Evolutionary conservation across 2,329 filamentous ascomycete genomes (phyloP).

Genomic region (Neonectria punicea): DNA sequence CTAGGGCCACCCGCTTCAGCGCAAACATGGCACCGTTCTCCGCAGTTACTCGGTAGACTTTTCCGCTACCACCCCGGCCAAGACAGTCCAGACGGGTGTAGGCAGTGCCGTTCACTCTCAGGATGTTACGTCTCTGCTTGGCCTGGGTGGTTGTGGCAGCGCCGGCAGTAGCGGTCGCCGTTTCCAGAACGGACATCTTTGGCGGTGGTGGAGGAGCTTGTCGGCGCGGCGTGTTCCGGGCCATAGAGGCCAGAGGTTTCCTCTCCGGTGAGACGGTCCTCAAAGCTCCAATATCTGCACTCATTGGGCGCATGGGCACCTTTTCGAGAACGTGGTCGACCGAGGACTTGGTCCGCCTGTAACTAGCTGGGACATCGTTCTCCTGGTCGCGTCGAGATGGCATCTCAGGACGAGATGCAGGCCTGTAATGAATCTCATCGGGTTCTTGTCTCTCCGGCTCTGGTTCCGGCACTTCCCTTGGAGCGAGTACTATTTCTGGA

Average conservation of each 20-base stretch:
- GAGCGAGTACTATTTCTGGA: background rate
- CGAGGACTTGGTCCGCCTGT: constrained; percentile 70
- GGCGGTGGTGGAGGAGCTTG: constrained; percentile 85
- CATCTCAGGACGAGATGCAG: constrained; percentile 59
- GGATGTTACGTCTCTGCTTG: constrained; percentile 81
- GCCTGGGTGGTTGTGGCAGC: constrained; percentile 79
- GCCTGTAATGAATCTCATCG: constrained; percentile 60
- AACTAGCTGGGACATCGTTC: constrained; percentile 79
- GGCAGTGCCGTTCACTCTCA: constrained; percentile 89
- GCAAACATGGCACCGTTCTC: constrained; percentile 97
- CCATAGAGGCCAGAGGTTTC: constrained; percentile 64
- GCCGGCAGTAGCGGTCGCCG: constrained; percentile 85
- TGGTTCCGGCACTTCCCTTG: background rate
- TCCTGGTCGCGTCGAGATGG: constrained; percentile 81
- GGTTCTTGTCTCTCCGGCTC: constrained; percentile 48
- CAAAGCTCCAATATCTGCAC: constrained; percentile 53
- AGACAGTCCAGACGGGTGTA: constrained; percentile 92
- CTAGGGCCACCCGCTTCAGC: constrained; percentile 89
- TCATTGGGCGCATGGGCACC: constrained; percentile 62
- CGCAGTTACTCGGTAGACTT: constrained; percentile 95
- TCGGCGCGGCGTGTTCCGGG: constrained; percentile 78
- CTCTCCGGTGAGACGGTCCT: constrained; percentile 63
- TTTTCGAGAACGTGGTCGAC: constrained; percentile 66
- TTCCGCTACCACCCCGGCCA: constrained; percentile 90
- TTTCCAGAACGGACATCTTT: constrained; percentile 96